Percentiles rank a stretch among this genome's conserved stretches.
Conservation (phyloP, 768 basidiomycete species). For the Naganishia antarctica region DNA sequence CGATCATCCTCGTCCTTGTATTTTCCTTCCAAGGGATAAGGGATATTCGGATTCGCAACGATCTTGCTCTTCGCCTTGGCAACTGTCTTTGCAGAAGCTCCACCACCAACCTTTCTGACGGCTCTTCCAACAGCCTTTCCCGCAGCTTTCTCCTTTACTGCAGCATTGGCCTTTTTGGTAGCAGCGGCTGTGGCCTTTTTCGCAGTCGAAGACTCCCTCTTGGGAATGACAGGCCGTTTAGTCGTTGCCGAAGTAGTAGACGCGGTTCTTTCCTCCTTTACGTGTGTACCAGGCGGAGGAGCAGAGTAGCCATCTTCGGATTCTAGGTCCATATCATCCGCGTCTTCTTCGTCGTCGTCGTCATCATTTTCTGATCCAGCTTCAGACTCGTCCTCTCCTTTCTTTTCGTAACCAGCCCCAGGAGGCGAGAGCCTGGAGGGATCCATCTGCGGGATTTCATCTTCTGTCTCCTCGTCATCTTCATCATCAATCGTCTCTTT, state of each 20-base stretch:
- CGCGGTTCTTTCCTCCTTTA: conserved; percentile 8
- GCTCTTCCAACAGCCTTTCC: conserved; percentile 21
- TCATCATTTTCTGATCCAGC: conserved; percentile 24
- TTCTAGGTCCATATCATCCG: conserved; percentile 43
- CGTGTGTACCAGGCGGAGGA: conserved; percentile 8
- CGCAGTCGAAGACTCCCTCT: neutral
- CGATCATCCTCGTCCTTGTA: conserved; percentile 80
- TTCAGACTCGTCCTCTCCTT: neutral
- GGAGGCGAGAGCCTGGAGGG: conserved; percentile 7
- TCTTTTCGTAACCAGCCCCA: neutral
- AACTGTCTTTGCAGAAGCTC: conserved; percentile 8
- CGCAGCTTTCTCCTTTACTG: conserved; percentile 23
- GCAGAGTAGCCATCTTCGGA: conserved; percentile 37
- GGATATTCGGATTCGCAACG: conserved; percentile 35
- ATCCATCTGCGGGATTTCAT: conserved; percentile 22
- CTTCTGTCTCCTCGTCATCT: conserved; percentile 29
- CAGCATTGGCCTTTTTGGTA: conserved; percentile 16
- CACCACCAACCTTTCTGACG: conserved; percentile 18
- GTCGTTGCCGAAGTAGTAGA: neutral
- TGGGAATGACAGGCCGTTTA: neutral
- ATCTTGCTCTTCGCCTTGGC: conserved; percentile 21
- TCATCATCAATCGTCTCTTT: conserved; percentile 15
- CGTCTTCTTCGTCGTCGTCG: conserved; percentile 26
- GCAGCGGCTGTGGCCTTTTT: conserved; percentile 6
- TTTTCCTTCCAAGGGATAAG: conserved; percentile 86